Conservation (phyloP, 1,284 basidiomycete species). For the Fistulina hepatica region DNA sequence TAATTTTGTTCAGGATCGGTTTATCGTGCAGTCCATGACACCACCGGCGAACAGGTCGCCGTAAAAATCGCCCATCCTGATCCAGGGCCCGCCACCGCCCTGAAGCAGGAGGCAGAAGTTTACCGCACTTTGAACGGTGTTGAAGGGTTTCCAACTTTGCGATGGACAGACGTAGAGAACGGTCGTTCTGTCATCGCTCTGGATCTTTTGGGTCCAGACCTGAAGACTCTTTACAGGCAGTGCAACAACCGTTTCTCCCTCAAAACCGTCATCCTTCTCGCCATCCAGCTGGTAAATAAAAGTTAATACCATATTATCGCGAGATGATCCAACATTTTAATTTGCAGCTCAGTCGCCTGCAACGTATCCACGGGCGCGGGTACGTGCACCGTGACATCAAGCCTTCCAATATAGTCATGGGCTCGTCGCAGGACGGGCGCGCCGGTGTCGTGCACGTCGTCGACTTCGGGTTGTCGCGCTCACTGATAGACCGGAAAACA, state of each 20-base stretch:
- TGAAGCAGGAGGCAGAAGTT: constrained; percentile 97
- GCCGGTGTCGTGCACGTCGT: constrained; percentile 99
- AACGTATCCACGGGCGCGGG: constrained; percentile 98
- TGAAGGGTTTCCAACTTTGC: constrained; percentile 95
- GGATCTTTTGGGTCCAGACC: constrained; percentile 92
- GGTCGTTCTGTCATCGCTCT: constrained; percentile 99
- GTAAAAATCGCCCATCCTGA: constrained; percentile 97
- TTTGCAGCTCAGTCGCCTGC: constrained; percentile 88
- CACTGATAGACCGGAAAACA: constrained; percentile 99
- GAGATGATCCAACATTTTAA: constrained; percentile 11
- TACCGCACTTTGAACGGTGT: constrained; percentile 97
- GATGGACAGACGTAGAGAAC: constrained; percentile 98
- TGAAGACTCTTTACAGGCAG: constrained; percentile 99
- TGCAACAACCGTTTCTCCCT: constrained; percentile 98
- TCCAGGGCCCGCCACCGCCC: constrained; percentile 99
- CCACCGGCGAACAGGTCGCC: constrained; percentile 99
- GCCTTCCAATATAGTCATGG: constrained; percentile 99
- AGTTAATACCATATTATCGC: constrained; percentile 1
- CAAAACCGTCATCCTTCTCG: constrained; percentile 94
- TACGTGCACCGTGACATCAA: constrained; percentile 99
- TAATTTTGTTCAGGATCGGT: constrained; percentile 68
- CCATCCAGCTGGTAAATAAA: constrained; percentile 82
- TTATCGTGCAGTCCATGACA: constrained; percentile 99
- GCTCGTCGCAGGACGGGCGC: constrained; percentile 84
- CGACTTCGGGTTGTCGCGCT: constrained; percentile 98